A percentile compares a stretch with the other conserved stretches of the same genome.
These are phyloP conservation scores for Trichophyton verrucosum DNA, from an alignment of 2,329 filamentous ascomycete species.

Conservation along the genomic window DNA sequence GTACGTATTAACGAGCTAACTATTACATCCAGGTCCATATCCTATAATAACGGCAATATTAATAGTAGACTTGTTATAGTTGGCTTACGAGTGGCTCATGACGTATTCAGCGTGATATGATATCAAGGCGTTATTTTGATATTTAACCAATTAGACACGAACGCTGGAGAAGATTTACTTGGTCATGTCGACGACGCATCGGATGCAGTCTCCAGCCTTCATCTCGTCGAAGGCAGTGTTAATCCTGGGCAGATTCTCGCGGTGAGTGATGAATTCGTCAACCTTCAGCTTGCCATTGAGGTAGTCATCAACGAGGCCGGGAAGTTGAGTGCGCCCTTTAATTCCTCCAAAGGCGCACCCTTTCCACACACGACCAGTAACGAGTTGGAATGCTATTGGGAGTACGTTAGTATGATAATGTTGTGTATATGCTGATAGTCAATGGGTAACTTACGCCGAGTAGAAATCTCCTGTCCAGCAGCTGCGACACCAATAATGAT, in stretches of 20 bases:
- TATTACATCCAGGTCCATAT: too few species aligned
- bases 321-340: slow-evolving; percentile 90
- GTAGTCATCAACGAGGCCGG: slow-evolving; percentile 79
- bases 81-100: too few species aligned
- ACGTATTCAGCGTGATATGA: too few species aligned
- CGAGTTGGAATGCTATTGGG: slow-evolving; percentile 78
- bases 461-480: slow-evolving; percentile 89
- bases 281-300: slow-evolving; percentile 84
- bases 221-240: slow-evolving; percentile 86
- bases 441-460: slow-evolving; percentile 57
- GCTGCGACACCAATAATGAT: slow-evolving; percentile 97
- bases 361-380: slow-evolving; percentile 95
- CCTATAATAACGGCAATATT: too few species aligned
- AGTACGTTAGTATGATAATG: slow-evolving; percentile 8
- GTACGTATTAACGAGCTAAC: too few species aligned
- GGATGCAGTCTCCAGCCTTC: slow-evolving; percentile 94
- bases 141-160: too few species aligned
- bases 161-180: slow-evolving; percentile 13
- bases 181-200: slow-evolving; percentile 68
- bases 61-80: too few species aligned
- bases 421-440: not conserved
- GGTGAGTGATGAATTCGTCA: slow-evolving; percentile 98
- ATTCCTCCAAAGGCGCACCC: slow-evolving; percentile 96
- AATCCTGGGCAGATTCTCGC: slow-evolving; percentile 68
- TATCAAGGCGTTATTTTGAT: too few species aligned